phyloP scores from a whole-genome alignment of 257 asterid species.

The Buddleja alternifolia region DNA sequence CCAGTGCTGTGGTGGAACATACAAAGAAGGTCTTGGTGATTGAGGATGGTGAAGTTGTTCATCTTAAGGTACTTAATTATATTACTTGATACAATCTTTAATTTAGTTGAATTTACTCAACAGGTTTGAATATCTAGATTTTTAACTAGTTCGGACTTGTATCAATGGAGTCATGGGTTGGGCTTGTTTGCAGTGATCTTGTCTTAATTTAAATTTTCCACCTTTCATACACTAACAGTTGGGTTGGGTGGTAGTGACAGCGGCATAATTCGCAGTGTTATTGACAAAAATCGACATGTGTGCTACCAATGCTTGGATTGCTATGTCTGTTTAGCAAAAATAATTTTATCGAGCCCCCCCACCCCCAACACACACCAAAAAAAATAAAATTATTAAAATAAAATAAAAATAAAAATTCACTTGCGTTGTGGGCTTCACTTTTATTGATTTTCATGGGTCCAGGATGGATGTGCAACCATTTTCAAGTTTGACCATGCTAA shows the following conservation, averaged over 20 bases:
- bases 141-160: background rate
- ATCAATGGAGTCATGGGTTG: background rate
- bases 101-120: background rate
- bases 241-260: no score
- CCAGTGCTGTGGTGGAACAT: conserved; percentile 94
- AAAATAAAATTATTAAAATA: no score
- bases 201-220: background rate
- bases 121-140: no score
- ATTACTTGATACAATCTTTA: conserved; percentile 2
- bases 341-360: no score
- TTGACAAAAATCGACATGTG: no score
- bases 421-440: conserved; percentile 12
- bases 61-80: conserved; percentile 59
- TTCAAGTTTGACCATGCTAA: conserved; percentile 73
- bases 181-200: background rate
- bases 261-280: no score
- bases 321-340: no score
- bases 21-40: conserved; percentile 84
- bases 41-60: conserved; percentile 92
- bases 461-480: conserved; percentile 93
- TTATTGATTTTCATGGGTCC: conserved; percentile 29
- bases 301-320: no score
- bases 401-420: no score
- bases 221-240: no score
- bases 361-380: no score